Conservation (phyloP, 495 filamentous ascomycete genomes). For the Xylaria telfairii region DNA sequence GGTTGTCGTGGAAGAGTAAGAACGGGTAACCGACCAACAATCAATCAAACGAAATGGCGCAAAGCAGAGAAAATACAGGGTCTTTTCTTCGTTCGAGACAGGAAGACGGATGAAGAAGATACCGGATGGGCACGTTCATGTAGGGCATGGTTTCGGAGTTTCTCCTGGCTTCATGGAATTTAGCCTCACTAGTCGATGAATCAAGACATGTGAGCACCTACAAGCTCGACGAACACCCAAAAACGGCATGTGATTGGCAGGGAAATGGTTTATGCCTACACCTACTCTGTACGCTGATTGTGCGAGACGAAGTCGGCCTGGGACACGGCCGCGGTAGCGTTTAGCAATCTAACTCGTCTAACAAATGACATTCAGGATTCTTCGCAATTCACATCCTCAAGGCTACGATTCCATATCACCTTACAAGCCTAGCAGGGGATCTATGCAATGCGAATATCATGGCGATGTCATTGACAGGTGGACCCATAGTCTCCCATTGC, state of each 20-base stretch:
- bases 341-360: background rate
- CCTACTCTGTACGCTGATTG: constrained; percentile 25
- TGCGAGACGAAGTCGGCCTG: constrained; percentile 3
- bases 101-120: constrained; percentile 35
- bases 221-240: constrained; percentile 17
- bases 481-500: constrained; percentile 1
- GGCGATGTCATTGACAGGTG: constrained; percentile 19
- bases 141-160: constrained; percentile 61
- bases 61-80: constrained; percentile 40
- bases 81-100: constrained; percentile 31
- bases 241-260: constrained; percentile 17
- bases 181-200: constrained; percentile 57
- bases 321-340: background rate
- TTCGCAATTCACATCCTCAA: background rate
- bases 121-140: constrained; percentile 47
- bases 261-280: constrained; percentile 8
- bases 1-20: constrained; percentile 69
- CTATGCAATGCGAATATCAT: background rate
- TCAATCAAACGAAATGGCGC: constrained; percentile 28
- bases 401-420: background rate
- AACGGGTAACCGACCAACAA: constrained; percentile 19
- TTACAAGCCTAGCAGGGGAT: background rate
- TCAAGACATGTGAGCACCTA: constrained; percentile 48
- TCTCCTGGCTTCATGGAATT: constrained; percentile 54
- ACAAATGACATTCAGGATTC: background rate